Percentiles rank a stretch among this genome's conserved stretches.
Evolutionary conservation across 208 protist genomes (phyloP).

Genomic region (Tritrichomonas foetus): DNA sequence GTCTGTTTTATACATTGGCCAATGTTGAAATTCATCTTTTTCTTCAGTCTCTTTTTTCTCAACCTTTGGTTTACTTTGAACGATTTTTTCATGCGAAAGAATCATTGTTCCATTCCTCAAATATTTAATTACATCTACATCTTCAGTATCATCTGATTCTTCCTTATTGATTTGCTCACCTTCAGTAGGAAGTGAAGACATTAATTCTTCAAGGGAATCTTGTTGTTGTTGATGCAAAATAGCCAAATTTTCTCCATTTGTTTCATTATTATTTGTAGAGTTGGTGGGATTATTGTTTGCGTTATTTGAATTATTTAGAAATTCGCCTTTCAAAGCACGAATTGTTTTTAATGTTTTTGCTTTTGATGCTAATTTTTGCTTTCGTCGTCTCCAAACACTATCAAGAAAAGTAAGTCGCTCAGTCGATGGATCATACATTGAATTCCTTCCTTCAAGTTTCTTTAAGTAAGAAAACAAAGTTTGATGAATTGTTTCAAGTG

Average conservation of each 20-base stretch:
- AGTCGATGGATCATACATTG: background rate
- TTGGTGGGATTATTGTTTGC: too few relatives aligned
- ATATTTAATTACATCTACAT: background rate
- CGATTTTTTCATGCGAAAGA: background rate
- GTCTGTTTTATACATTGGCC: background rate
- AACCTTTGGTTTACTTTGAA: background rate
- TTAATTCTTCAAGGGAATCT: background rate
- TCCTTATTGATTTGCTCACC: too few relatives aligned
- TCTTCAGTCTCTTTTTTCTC: background rate
- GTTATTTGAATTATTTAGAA: background rate
- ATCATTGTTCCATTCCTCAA: background rate
- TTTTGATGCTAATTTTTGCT: background rate
- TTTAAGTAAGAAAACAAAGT: conserved; percentile 8
- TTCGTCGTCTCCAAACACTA: background rate
- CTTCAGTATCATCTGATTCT: background rate
- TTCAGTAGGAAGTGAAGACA: background rate
- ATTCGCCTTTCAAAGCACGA: background rate
- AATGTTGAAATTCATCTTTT: background rate
- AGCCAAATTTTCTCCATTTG: too few relatives aligned
- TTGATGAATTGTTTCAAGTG: conserved; percentile 1
- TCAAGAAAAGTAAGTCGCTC: background rate
- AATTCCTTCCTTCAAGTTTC: background rate
- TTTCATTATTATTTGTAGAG: too few relatives aligned
- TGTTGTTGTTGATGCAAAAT: background rate
- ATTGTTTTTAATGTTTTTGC: background rate